Base-by-base conservation (phyloP, 352 stramenopile genomes). In the Discostella stelligera region DNA sequence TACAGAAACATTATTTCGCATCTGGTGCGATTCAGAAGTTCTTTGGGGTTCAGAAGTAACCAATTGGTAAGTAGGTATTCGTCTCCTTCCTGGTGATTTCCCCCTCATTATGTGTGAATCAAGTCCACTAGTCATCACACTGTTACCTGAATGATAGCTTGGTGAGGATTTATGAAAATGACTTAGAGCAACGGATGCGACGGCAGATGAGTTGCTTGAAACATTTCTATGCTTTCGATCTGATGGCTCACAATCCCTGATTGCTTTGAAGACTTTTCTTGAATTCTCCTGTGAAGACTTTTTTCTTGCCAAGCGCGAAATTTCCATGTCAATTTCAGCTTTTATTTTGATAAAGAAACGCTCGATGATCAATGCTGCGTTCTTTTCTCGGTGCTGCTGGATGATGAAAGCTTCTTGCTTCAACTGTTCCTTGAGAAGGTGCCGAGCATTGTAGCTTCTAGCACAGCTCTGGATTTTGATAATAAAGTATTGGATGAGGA, bases 241-340 rank as follows among this genome's bases (percentile, higher is more conserved):
- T 10, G 44, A 68, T 44, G 21, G 60, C 6, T 37, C n/a, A 23
- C 44, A 46, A n/a, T 25, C n/a, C 32, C 49, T 58, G 1, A 20
- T 21, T 16, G 20, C 44, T 27, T 64, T 65, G 3, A 20, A 32
- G 3, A n/a, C 49, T 21, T 66, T 65, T 44, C 53, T 20, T 21
- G 50, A 27, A 41, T 39, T 41, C 21, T 74, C 39, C 41, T 44
- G 11, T 25, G 21, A 8, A 25, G 25, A 16, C 27, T 62, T 64
- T 37, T 63, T 70, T 18, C 65, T 18, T 54, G 58, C 52, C 48
- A 77, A 52, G 13, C 50, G 48, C 25, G 30, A 27, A 10, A 83
- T 77, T 74, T 82, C 74, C 37, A 63, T 59, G 4, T 82, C 74
- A 30, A 82, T 82, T 30, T 82, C 74, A 66, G 61, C 49, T 77